Base-by-base conservation (phyloP, 2,329 filamentous ascomycete species). In the Saccharata proteae region DNA sequence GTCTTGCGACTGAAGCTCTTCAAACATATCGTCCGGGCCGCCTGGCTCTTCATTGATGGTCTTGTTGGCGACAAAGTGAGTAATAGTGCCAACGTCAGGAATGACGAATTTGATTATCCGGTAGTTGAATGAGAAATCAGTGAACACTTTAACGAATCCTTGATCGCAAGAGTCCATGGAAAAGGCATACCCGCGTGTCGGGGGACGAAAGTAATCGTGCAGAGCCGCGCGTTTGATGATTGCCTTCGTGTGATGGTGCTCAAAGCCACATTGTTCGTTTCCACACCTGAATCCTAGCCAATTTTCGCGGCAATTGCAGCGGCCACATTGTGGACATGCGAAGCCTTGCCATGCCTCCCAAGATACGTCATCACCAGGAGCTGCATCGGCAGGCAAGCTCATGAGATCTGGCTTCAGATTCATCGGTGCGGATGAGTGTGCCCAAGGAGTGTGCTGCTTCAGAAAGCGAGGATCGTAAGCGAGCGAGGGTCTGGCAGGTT, bases 281-380 rank as follows among this genome's bases (percentile, higher is more conserved):
- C 64, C 58, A 37, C 78, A 85, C 16, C 57, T 51, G 77, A 76
- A 82, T 1, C 65, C 62, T 4, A 52, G 54, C 75, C 77, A 85
- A 15, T 62, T 51, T 10, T 66, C 58, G 1, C 79, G 64, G 3
- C 71, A 63, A 24, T 64, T 73, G 42, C 78, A 81, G 23, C 70
- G 65, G 0, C 61, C 56, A 40, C 80, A 85, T 2, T 54, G 37
- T 0, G 71, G 73, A 41, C 80, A 86, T 2, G 79, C 69, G 27
- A 83, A 69, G 0, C 79, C 80, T 30, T 61, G 59, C 44, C 71
- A 77, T 34, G 67, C 71, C 6, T 59, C 49, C 3, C 58, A 54
- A 8, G 69, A 64, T 0, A 67, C 64, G 3, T 69, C 65, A 33
- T 63, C 56, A 4, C 61, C 60, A 3, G 33, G 33, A 1, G 56